A percentile compares a stretch with the other conserved stretches of the same genome.
Evolutionary conservation across 2,329 filamentous ascomycete species (phyloP).

Genomic region (Beauveria bassiana): DNA sequence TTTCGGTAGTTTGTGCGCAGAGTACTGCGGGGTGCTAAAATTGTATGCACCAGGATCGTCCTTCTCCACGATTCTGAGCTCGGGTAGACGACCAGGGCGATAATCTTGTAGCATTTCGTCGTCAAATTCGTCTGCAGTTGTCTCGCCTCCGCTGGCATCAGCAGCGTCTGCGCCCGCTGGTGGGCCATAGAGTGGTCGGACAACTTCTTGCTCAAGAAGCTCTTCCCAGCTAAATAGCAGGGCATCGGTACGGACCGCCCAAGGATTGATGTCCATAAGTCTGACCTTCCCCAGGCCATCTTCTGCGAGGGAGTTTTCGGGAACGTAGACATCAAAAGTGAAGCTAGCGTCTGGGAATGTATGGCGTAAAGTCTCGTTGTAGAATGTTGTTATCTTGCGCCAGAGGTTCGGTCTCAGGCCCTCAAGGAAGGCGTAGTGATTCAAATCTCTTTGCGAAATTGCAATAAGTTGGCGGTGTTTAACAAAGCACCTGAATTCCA

Average conservation of each 20-base stretch:
- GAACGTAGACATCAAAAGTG: conserved; percentile 87
- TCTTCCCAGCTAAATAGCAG: conserved; percentile 87
- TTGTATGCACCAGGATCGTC: conserved; percentile 85
- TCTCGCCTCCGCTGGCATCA: conserved; percentile 30
- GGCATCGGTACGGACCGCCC: conserved; percentile 83
- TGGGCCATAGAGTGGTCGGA: conserved; percentile 46
- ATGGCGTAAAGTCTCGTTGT: conserved; percentile 62
- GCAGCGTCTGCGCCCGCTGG: conserved; percentile 21
- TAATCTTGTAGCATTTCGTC: conserved; percentile 37
- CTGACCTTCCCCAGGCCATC: conserved; percentile 66
- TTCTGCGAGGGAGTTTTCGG: conserved; percentile 48
- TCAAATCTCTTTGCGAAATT: conserved; percentile 82
- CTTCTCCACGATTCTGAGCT: conserved; percentile 73
- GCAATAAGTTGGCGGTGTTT: conserved; percentile 72
- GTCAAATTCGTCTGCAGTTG: conserved; percentile 30
- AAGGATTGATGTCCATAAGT: conserved; percentile 91
- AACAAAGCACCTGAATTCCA: conserved; percentile 95
- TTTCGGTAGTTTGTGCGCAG: conserved; percentile 88
- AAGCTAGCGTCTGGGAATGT: conserved; percentile 81
- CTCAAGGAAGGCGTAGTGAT: conserved; percentile 76
- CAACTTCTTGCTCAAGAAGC: conserved; percentile 64
- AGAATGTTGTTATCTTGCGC: conserved; percentile 67
- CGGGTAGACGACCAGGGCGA: conserved; percentile 56
- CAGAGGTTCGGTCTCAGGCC: conserved; percentile 57
- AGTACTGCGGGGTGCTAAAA: conserved; percentile 80